A percentile compares a stretch with the other conserved stretches of the same genome.
Conservation (phyloP, 768 basidiomycete genomes). For the Serendipita sp. region DNA sequence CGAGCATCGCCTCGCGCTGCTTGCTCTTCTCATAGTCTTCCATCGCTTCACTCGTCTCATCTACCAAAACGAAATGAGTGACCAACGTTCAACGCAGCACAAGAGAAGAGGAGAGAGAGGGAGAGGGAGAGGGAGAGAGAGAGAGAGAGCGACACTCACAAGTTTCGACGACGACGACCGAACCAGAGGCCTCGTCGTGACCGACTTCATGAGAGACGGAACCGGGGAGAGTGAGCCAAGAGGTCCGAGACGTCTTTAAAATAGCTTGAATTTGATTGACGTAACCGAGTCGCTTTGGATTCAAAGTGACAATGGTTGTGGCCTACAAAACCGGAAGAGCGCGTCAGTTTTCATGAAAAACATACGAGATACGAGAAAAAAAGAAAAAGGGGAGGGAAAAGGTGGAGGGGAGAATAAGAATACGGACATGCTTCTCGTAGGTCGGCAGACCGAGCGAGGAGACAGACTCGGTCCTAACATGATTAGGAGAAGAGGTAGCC, state of each 20-base stretch:
- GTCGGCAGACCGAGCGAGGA: constrained; percentile 1
- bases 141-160: background rate
- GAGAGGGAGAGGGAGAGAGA: too few species aligned
- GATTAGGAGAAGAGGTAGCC: background rate
- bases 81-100: background rate
- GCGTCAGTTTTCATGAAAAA: background rate
- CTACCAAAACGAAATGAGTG: too few species aligned
- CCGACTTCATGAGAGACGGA: constrained; percentile 1
- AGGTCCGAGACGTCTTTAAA: background rate
- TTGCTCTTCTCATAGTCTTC: constrained; percentile 1
- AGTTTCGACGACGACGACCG: constrained; percentile 5
- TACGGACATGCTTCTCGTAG: constrained; percentile 6
- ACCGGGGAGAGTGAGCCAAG: constrained; percentile 5
- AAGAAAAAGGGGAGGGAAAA: background rate
- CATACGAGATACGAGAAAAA: background rate
- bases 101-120: background rate
- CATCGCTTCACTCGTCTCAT: background rate
- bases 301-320: background rate
- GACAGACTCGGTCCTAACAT: background rate
- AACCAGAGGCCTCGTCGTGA: background rate
- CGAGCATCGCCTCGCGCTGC: background rate
- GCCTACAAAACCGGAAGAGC: background rate
- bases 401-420: background rate
- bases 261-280: background rate
- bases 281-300: background rate